A percentile compares a stretch with the other conserved stretches of the same genome.
Evolutionary conservation across 352 stramenopile species (phyloP).

Genomic region (Phytophthora hibernalis): DNA sequence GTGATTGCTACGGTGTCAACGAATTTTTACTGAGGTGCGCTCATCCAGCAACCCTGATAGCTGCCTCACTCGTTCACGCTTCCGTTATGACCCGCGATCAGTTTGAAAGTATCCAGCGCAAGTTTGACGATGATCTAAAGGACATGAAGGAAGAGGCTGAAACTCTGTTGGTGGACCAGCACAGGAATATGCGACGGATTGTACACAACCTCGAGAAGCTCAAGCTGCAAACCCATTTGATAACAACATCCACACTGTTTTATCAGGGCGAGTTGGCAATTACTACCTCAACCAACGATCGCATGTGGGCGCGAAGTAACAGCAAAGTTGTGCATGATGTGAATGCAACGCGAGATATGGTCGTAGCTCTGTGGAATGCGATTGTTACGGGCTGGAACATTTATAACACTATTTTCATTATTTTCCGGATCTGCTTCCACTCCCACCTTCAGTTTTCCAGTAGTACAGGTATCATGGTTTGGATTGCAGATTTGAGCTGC

Average conservation of each 20-base stretch:
- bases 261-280: conserved; percentile 50
- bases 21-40: conserved; percentile 64
- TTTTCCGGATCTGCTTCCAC: conserved; percentile 79
- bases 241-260: conserved; percentile 60
- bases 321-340: conserved; percentile 3
- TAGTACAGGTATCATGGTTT: conserved; percentile 27
- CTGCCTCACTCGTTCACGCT: conserved; percentile 58
- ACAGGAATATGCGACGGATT: conserved; percentile 40
- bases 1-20: conserved; percentile 73
- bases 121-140: conserved; percentile 63
- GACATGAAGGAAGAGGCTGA: conserved; percentile 63
- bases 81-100: conserved; percentile 80
- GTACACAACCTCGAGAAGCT: conserved; percentile 52
- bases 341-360: conserved; percentile 27
- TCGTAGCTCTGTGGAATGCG: conserved; percentile 55
- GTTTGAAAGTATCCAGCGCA: conserved; percentile 68
- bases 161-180: conserved; percentile 49
- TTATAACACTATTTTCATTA: conserved; percentile 70
- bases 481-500: conserved; percentile 55
- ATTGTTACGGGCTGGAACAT: conserved; percentile 67
- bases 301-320: not conserved
- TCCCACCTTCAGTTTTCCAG: conserved; percentile 47
- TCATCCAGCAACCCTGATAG: conserved; percentile 56
- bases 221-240: conserved; percentile 64
- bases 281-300: not conserved